These are phyloP conservation scores for Yamadazyma sp. DNA, from an alignment of 1,139 yeast species.

Conservation along the genomic window DNA sequence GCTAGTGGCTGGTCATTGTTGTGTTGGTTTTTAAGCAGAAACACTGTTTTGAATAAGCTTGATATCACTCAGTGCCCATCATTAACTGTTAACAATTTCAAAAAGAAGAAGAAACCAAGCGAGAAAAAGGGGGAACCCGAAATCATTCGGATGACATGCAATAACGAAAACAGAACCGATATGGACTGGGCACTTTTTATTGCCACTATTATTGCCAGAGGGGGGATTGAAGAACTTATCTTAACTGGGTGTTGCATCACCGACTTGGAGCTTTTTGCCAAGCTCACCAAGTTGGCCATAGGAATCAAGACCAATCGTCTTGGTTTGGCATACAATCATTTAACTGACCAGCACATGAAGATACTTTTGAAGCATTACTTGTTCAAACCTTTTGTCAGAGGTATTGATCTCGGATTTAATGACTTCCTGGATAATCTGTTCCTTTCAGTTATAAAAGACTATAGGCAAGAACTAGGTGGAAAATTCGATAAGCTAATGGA, in stretches of 20 bases:
- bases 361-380: slow-evolving; percentile 47
- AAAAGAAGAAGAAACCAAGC: slow-evolving; percentile 31
- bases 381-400: slow-evolving; percentile 39
- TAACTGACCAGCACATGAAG: slow-evolving; percentile 50
- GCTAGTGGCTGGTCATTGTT: slow-evolving; percentile 69
- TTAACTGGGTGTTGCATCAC: slow-evolving; percentile 71
- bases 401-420: slow-evolving; percentile 72
- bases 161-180: slow-evolving; percentile 59
- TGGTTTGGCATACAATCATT: slow-evolving; percentile 69
- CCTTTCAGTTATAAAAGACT: slow-evolving; percentile 21
- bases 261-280: slow-evolving; percentile 53
- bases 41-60: slow-evolving; percentile 51
- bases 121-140: slow-evolving; percentile 24
- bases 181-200: slow-evolving; percentile 76
- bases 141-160: slow-evolving; percentile 56
- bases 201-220: slow-evolving; percentile 65
- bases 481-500: slow-evolving; percentile 21
- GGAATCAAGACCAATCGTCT: slow-evolving; percentile 51
- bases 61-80: slow-evolving; percentile 75
- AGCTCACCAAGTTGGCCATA: slow-evolving; percentile 56
- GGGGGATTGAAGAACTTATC: slow-evolving; percentile 71
- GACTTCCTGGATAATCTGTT: slow-evolving; percentile 47
- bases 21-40: slow-evolving; percentile 68
- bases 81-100: slow-evolving; percentile 56
- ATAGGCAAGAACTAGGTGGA: slow-evolving; percentile 20